Base-by-base conservation (phyloP, 192 early-diverging fungal genomes). In the Linderina pennispora region DNA sequence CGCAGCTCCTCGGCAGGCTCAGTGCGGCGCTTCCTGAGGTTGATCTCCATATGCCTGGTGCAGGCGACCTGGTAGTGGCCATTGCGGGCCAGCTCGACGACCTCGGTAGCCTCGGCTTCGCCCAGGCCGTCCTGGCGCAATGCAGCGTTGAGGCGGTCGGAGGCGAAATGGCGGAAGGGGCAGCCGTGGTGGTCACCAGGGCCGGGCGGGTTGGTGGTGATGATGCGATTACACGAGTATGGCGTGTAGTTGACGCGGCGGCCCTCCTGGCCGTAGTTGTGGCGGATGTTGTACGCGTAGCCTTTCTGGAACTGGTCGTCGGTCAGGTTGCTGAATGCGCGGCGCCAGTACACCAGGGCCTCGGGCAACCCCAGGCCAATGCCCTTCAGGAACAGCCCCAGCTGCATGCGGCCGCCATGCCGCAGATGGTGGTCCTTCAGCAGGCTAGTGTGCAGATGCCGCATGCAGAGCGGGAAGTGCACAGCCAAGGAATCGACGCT, bases 191-290 rank as follows among this genome's bases (percentile, higher is more conserved):
- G 77, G 54, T 97, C 92, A 10, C 84, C 83, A 6, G 87, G 68
- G 11, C 81, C 81, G 2, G 95, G 93, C 19, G 76, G 77, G 46
- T 87, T 84, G 13, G 64, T 55, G 43, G 67, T 85, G 55, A 98
- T 97, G 68, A 98, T 89, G 41, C 85, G 87, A 46, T 77, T 69
- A 70, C 96, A 98, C 23, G 83, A 84, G 48, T 83, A 91, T 13
- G 89, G 80, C 23, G 66, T 65, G 56, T 90, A 91, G 69, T 90
- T 73, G 15, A 70, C 69, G 10, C 96, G 83, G 33, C 83, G 87
- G 35, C 96, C 96, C 60, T 98, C 96, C 53, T 83, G 55, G 45
- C 96, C 96, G 61, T 98, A 98, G 71, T 89, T 91, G 77, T 94
- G 91, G 24, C 94, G 80, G 34, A 98, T 79, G 64, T 94, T 94